phyloP scores from a whole-genome alignment of 2,329 filamentous ascomycete species.

The Gaeumannomyces sp. region DNA sequence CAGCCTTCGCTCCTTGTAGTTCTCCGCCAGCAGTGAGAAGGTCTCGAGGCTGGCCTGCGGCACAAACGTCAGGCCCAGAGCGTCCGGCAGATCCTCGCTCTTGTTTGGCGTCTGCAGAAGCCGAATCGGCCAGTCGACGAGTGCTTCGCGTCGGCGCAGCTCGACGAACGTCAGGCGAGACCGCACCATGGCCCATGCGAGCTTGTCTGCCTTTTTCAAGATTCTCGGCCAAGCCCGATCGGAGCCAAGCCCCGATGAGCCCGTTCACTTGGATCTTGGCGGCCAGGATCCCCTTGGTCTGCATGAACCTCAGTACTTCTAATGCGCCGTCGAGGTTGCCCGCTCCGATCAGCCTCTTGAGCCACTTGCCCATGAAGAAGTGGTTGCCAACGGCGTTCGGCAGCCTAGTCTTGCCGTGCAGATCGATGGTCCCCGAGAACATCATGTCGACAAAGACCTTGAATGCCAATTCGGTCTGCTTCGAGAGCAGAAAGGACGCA shows the following conservation, averaged over 20 bases:
- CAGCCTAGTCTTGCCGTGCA: conserved; percentile 35
- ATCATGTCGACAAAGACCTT: conserved; percentile 88
- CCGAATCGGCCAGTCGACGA: conserved; percentile 21
- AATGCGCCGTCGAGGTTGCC: conserved; percentile 65
- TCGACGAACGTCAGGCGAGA: conserved; percentile 59
- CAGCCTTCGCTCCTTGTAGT: conserved; percentile 60
- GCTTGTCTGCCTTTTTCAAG: conserved; percentile 56
- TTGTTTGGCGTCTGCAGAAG: conserved; percentile 18
- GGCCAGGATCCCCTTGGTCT: conserved; percentile 58
- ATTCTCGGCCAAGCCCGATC: conserved; percentile 49
- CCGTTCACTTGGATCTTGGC: conserved; percentile 75
- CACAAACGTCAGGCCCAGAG: conserved; percentile 27
- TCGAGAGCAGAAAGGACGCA: conserved; percentile 61
- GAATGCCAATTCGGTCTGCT: conserved; percentile 60
- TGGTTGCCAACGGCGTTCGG: conserved; percentile 56
- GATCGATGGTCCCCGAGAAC: conserved; percentile 50
- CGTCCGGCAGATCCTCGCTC: conserved; percentile 12
- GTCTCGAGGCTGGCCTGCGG: conserved; percentile 68
- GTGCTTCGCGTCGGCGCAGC: conserved; percentile 30
- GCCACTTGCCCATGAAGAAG: conserved; percentile 83
- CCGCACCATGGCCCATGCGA: conserved; percentile 74
- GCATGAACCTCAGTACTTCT: conserved; percentile 71
- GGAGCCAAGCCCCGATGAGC: conserved; percentile 71
- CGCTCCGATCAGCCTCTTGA: conserved; percentile 73
- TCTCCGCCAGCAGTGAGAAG: conserved; percentile 66